Base-by-base conservation (phyloP, 202 grass and related monocot genomes). In the Setaria viridis region DNA sequence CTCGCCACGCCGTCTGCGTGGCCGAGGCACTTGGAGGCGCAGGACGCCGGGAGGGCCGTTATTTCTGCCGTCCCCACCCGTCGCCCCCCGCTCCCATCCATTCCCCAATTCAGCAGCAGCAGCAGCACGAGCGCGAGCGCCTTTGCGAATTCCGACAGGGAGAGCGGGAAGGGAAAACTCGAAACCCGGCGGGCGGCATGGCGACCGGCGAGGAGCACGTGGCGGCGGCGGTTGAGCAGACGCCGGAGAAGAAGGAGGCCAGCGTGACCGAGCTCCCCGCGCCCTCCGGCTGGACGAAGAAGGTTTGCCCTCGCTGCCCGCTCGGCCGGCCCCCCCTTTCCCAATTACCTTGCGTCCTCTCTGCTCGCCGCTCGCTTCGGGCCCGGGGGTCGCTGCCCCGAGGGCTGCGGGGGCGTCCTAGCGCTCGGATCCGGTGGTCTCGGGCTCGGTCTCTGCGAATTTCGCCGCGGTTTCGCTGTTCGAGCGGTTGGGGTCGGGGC, bases 251-350 rank as follows among this genome's bases (percentile, higher is more conserved):
- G 74, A 39, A 65, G 78, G 78, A 25, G 42, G 41, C 50, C 46
- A 74, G 75, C 37, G 72, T 79, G 0, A 39, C 80, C 6, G 91
- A 91, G 84, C 80, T 91, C 1, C 67, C 67, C 0, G 92, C 92
- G 56, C 92, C 92, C 16, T 33, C 84, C 45, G 92, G 89, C 14
- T 94, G 92, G 92, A 89, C 62, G 37, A 94, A 94, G 86, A 94
- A 94, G 92, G 92, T 94, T 63, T 9, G 69, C 35, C 9, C 10
- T 45, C 30, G 13, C 42, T 46, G 7, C 15, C 53, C 53, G 50
- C 50, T 81, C 25, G 34, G 34, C 41, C n/a, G 5, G 47, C 11
- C 48, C 19, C 29, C 39, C 39, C 39, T 41, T 25, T 29, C 11
- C 14, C 50, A 25, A 43, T 70, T 76, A 47, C 46, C 88, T 5